These are phyloP conservation scores for Lathyrus tuberosus DNA, from an alignment of 306 rosid genomes.

Conservation along the genomic window DNA sequence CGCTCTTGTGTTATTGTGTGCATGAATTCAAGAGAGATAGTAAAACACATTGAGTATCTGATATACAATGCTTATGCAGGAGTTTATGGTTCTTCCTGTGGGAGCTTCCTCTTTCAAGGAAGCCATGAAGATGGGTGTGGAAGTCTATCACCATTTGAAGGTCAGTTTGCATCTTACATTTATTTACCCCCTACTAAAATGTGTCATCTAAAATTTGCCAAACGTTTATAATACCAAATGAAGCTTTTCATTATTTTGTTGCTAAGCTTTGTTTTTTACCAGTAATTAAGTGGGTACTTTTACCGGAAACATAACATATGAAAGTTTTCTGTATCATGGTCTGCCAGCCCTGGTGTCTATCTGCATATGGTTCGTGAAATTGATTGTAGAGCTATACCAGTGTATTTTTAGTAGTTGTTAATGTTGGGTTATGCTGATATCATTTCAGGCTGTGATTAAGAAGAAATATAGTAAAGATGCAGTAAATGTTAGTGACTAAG, in stretches of 20 bases:
- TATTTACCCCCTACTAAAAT: neutral
- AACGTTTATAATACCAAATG: neutral
- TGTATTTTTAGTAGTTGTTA: constrained; percentile 22
- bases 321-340: constrained; percentile 25
- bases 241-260: neutral
- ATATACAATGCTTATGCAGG: constrained; percentile 56
- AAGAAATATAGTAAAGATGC: constrained; percentile 99
- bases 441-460: constrained; percentile 84
- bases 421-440: constrained; percentile 29
- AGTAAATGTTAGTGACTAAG: constrained; percentile 95
- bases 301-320: constrained; percentile 15
- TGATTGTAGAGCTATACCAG: constrained; percentile 7
- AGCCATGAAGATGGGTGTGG: constrained; percentile 99
- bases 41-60: constrained; percentile 5
- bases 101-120: constrained; percentile 97
- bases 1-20: neutral
- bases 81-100: constrained; percentile 96
- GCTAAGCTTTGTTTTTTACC: constrained; percentile 27
- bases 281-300: neutral
- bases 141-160: constrained; percentile 97
- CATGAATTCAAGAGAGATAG: neutral
- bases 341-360: constrained; percentile 20
- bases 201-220: constrained; percentile 2
- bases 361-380: neutral
- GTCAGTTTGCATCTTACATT: constrained; percentile 42